Base-by-base conservation (phyloP, 129 eudicot genomes). In the Arctium lappa region DNA sequence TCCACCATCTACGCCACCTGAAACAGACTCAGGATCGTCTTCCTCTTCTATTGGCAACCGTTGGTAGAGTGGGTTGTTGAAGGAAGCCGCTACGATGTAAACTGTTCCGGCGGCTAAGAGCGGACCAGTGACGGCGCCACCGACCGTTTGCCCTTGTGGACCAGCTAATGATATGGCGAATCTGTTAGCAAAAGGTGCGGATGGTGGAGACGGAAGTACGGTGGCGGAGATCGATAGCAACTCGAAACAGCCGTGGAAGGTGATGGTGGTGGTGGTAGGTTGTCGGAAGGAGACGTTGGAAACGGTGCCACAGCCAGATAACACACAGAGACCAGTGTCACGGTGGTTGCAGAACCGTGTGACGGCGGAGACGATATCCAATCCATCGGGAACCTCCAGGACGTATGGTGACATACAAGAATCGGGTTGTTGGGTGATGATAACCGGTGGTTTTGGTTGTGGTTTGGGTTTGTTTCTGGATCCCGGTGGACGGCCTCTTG, bases 401-500 rank as follows among this genome's bases (percentile, higher is more conserved):
- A 93, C 82, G 76, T 91, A 81, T 0, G 94, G 90, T 16, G 86
- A 76, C 91, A 89, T 87, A 0, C 85, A 12, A 6, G 89, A 83
- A 29, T 88, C 88, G 69, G 90, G 40, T 12, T 88, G 85, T 5
- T 80, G 80, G 75, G 90, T 82, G 9, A 84, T 76, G 86, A 82
- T 44, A n/a, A 82, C 69, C 31, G 92, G 90, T 1, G 94, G 88
- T 66, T 80, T 85, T 13, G 86, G 90, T 65, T 86, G 90, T 0
- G 94, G 88, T 68, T 85, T 89, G 16, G 88, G 91, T 65, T 88
- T 87, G 89, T 92, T 92, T 60, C 86, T 90, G 69, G 94, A 90
- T 1, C 93, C 93, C 6, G 90, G 83, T 1, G 94, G 97, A 29
- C 94, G 89, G 31, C 93, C 97, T 39, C 93, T 87, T 2, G 88